phyloP scores from a whole-genome alignment of 345 rosid genomes.

The Acer yangbiense region DNA sequence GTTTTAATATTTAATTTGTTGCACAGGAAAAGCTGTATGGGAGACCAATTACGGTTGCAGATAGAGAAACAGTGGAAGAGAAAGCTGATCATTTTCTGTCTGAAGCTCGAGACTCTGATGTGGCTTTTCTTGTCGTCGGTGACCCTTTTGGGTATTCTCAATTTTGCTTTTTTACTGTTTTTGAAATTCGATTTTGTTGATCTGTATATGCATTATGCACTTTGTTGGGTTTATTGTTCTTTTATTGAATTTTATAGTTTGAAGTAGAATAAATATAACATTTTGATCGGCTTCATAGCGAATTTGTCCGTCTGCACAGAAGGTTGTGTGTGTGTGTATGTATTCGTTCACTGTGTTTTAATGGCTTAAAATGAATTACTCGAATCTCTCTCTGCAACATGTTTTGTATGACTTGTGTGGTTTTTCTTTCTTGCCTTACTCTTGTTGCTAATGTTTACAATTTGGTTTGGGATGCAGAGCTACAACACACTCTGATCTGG shows the following conservation, averaged over 20 bases:
- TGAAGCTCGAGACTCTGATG: constrained; percentile 53
- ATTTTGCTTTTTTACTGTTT: neutral
- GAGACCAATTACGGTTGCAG: constrained; percentile 62
- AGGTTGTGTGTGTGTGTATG: neutral
- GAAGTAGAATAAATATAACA: neutral
- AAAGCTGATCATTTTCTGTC: constrained; percentile 62
- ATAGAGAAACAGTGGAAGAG: constrained; percentile 94
- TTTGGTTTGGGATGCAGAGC: constrained; percentile 54
- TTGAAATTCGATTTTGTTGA: neutral
- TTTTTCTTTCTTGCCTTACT: neutral
- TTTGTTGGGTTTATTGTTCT: neutral
- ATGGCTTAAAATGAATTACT: too few relatives aligned
- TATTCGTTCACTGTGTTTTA: too few relatives aligned
- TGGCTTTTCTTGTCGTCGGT: constrained; percentile 91
- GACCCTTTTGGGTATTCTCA: constrained; percentile 85
- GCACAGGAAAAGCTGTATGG: constrained; percentile 74
- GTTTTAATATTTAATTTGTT: neutral
- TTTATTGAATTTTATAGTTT: neutral
- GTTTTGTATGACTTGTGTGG: neutral
- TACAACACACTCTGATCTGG: constrained; percentile 90
- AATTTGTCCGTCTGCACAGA: neutral
- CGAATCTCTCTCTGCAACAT: neutral
- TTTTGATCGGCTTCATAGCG: neutral
- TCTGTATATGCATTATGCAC: too few relatives aligned
- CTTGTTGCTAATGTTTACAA: neutral